phyloP scores from a whole-genome alignment of 1,284 basidiomycete genomes.

The Psilocybe mexicana region DNA sequence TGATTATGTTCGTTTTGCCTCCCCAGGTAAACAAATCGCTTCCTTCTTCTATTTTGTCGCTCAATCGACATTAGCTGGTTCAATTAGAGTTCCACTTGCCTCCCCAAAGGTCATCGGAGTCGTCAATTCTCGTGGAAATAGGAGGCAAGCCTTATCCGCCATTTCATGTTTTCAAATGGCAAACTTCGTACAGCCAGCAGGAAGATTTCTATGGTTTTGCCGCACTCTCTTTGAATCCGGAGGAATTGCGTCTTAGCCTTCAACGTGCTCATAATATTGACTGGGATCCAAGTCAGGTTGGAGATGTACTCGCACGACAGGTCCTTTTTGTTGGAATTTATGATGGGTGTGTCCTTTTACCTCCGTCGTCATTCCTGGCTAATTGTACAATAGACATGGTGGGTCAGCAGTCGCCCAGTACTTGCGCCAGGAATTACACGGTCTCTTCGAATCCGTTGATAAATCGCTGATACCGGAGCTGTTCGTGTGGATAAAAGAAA shows the following conservation, averaged over 20 bases:
- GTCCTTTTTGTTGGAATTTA: constrained; percentile 86
- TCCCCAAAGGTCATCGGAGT: constrained; percentile 69
- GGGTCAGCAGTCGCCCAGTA: constrained; percentile 74
- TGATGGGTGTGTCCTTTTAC: constrained; percentile 64
- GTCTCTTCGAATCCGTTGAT: constrained; percentile 74
- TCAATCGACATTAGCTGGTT: constrained; percentile 39
- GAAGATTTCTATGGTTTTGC: constrained; percentile 84
- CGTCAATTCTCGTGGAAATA: constrained; percentile 73
- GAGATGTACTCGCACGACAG: constrained; percentile 67
- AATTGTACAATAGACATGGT: constrained; percentile 59
- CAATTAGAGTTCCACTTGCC: constrained; percentile 51
- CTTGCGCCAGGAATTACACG: constrained; percentile 79
- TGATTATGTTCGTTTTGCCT: constrained; percentile 67
- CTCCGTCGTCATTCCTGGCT: constrained; percentile 4
- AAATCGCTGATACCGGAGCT: constrained; percentile 72
- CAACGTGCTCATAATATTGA: constrained; percentile 62
- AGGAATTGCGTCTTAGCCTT: constrained; percentile 67
- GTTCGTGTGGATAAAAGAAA: constrained; percentile 73
- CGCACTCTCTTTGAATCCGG: constrained; percentile 70
- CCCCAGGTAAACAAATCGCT: constrained; percentile 44
- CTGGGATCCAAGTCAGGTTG: constrained; percentile 69
- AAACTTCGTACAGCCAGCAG: constrained; percentile 55
- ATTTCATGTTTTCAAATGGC: neutral
- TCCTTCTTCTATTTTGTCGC: constrained; percentile 4
- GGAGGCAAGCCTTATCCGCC: constrained; percentile 50